phyloP scores from a whole-genome alignment of 768 basidiomycete genomes.

The Rhizopogon vinicolor region DNA sequence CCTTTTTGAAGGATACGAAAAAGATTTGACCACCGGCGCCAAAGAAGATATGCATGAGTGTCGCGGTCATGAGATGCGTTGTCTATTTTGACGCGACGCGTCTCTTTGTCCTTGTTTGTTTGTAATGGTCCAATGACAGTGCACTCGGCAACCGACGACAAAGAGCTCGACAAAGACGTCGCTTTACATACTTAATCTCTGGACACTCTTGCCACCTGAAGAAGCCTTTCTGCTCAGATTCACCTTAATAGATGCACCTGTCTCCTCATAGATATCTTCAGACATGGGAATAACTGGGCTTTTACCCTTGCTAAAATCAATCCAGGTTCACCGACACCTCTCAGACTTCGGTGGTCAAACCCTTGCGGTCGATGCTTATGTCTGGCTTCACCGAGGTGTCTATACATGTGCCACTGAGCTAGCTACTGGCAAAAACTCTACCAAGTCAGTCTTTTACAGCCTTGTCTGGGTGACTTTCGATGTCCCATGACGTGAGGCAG shows the following conservation, averaged over 20 bases:
- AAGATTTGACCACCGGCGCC: neutral
- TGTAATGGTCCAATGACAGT: constrained; percentile 3
- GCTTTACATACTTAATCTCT: constrained; percentile 1
- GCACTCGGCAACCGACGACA: neutral
- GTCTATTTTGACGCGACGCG: constrained; percentile 22
- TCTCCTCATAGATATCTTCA: neutral
- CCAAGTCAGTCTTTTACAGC: constrained; percentile 54
- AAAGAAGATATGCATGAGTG: neutral
- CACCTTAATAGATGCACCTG: neutral
- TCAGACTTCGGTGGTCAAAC: constrained; percentile 81
- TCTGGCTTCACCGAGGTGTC: constrained; percentile 87
- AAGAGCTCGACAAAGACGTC: neutral
- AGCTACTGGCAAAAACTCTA: constrained; percentile 78
- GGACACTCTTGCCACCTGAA: neutral
- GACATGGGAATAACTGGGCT: constrained; percentile 91
- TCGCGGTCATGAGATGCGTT: neutral
- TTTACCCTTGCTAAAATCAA: constrained; percentile 85
- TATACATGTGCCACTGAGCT: constrained; percentile 89
- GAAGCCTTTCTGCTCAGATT: neutral
- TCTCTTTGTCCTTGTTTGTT: constrained; percentile 24
- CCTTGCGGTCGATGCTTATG: constrained; percentile 92
- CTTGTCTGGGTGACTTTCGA: neutral
- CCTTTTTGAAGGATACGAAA: neutral
- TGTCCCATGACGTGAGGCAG: neutral
- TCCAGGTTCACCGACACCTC: constrained; percentile 73